Evolutionary conservation across 2,329 filamentous ascomycete species (phyloP).

Genomic region (Pyricularia grisea): DNA sequence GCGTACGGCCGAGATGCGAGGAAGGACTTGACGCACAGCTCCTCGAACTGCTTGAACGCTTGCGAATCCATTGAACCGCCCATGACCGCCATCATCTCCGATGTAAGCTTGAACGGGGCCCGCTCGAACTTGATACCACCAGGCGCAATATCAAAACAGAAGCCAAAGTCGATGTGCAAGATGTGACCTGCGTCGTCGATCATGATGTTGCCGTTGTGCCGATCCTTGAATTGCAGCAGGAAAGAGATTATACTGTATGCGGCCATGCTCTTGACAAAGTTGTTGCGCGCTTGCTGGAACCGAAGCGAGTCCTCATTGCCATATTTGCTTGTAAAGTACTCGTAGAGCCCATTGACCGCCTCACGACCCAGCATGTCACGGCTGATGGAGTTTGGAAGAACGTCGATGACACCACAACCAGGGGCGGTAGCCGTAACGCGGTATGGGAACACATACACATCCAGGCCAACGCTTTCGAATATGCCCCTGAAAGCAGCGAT

Average conservation of each 20-base stretch:
- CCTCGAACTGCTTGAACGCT: constrained; percentile 91
- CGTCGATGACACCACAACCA: constrained; percentile 96
- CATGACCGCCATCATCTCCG: constrained; percentile 99
- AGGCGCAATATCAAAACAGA: constrained; percentile 98
- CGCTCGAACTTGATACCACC: constrained; percentile 97
- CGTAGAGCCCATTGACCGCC: constrained; percentile 94
- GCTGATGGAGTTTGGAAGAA: constrained; percentile 93
- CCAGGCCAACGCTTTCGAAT: constrained; percentile 87
- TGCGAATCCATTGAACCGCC: constrained; percentile 77
- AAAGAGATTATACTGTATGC: constrained; percentile 97
- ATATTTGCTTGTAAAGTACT: constrained; percentile 97
- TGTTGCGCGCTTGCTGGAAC: constrained; percentile 90
- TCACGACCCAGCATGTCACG: constrained; percentile 98
- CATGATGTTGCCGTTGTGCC: constrained; percentile 99
- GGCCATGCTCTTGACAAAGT: constrained; percentile 99
- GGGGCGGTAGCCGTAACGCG: constrained; percentile 95
- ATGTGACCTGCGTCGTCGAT: constrained; percentile 95
- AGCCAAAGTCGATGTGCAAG: constrained; percentile 97
- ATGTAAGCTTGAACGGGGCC: constrained; percentile 94
- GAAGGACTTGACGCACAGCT: constrained; percentile 92
- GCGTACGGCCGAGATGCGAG: constrained; percentile 77
- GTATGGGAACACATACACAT: constrained; percentile 95
- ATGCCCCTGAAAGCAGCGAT: constrained; percentile 96
- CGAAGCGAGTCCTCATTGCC: constrained; percentile 90
- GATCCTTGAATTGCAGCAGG: constrained; percentile 95